Conservation (phyloP, 1,284 basidiomycete genomes). For the Fistulinella cinereoalba region DNA sequence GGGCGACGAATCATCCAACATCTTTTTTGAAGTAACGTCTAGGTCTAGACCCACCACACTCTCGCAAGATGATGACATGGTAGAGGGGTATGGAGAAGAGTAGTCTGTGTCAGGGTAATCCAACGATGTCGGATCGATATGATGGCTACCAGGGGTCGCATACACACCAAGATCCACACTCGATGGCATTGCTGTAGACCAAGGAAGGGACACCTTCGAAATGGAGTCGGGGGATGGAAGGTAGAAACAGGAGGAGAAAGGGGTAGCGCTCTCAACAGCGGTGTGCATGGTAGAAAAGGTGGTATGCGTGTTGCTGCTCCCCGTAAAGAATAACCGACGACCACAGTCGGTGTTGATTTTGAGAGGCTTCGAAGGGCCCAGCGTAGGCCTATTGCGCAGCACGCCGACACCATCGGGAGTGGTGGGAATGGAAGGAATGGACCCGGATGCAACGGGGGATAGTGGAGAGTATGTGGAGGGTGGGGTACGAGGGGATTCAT, state of each 20-base stretch:
- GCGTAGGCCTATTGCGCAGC: slow-evolving; percentile 33
- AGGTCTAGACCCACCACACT: slow-evolving; percentile 37
- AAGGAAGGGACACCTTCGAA: slow-evolving; percentile 38
- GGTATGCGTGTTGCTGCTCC: slow-evolving; percentile 48
- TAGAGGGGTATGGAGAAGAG: slow-evolving; percentile 35
- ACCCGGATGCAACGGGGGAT: slow-evolving; percentile 39
- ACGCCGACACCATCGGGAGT: slow-evolving; percentile 52
- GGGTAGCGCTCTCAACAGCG: slow-evolving; percentile 58
- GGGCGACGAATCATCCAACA: slow-evolving; percentile 33
- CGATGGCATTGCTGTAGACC: slow-evolving; percentile 40
- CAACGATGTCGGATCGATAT: slow-evolving; percentile 30
- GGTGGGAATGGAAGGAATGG: slow-evolving; percentile 42
- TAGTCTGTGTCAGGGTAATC: slow-evolving; percentile 33
- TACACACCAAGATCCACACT: slow-evolving; percentile 39
- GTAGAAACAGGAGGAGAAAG: slow-evolving; percentile 53
- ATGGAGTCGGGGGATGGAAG: slow-evolving; percentile 44
- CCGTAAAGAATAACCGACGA: slow-evolving; percentile 51
- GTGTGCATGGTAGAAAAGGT: slow-evolving; percentile 67
- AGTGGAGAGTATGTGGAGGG: slow-evolving; percentile 39
- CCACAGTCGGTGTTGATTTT: slow-evolving; percentile 59
- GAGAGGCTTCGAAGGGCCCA: slow-evolving; percentile 43
- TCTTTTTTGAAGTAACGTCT: slow-evolving; percentile 32
- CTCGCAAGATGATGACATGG: slow-evolving; percentile 26
- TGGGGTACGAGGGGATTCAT: slow-evolving; percentile 33
- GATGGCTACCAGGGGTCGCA: slow-evolving; percentile 35